A percentile compares a stretch with the other conserved stretches of the same genome.
phyloP scores from a whole-genome alignment of 305 asterid species.

The Fraxinus floribunda region DNA sequence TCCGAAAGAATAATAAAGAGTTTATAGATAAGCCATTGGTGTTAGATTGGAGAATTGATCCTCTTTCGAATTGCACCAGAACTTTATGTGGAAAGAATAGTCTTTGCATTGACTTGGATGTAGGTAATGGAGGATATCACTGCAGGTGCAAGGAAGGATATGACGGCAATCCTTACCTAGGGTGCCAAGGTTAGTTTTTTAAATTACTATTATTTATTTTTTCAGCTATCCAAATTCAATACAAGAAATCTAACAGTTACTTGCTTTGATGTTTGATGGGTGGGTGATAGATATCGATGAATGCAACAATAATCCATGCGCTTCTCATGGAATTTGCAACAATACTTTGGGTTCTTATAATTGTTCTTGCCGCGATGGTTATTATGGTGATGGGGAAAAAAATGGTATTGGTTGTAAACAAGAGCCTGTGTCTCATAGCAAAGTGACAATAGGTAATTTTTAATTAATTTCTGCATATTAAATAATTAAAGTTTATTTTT shows the following conservation, averaged over 20 bases:
- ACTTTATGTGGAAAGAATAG: neutral
- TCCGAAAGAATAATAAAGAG: neutral
- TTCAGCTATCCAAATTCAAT: neutral
- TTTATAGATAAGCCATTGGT: neutral
- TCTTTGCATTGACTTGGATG: neutral
- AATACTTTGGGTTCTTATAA: too few species aligned
- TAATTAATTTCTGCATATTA: neutral
- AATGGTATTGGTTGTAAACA: too few species aligned
- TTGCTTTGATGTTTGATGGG: neutral
- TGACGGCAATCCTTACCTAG: neutral
- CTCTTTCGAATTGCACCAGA: neutral
- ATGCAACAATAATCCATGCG: too few species aligned
- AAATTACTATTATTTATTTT: neutral
- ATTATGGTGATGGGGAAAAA: too few species aligned
- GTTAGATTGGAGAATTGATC: neutral
- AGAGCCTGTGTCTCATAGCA: too few species aligned
- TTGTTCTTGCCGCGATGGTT: too few species aligned
- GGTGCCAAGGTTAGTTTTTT: neutral
- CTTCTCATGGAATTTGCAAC: too few species aligned
- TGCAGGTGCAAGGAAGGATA: neutral
- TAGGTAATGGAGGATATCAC: neutral
- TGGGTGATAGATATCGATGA: too few species aligned
- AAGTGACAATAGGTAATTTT: too few species aligned
- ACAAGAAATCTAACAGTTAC: neutral
- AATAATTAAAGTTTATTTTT: neutral